Evolutionary conservation across 352 stramenopile genomes (phyloP).

Genomic region (Elongisporangium undulatum): DNA sequence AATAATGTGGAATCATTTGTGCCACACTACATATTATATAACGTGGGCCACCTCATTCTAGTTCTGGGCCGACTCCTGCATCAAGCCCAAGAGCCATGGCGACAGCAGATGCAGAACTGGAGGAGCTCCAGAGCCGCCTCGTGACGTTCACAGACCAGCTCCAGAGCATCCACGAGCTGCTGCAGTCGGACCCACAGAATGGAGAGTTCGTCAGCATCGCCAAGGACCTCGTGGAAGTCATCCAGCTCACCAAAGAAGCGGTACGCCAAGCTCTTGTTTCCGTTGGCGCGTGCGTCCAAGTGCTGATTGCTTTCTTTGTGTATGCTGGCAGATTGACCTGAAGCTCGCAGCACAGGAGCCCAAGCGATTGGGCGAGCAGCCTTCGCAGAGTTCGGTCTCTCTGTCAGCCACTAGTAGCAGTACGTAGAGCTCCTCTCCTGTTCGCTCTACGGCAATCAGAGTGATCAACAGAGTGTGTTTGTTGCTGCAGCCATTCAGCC

Average conservation of each 20-base stretch:
- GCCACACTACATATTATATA: too few relatives aligned
- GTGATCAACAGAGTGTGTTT: background rate
- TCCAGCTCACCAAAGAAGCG: slow-evolving; percentile 83
- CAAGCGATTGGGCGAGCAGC: background rate
- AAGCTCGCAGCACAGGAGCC: slow-evolving; percentile 16
- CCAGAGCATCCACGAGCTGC: slow-evolving; percentile 73
- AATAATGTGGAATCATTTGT: too few relatives aligned
- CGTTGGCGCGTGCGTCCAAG: background rate
- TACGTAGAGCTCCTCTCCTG: background rate
- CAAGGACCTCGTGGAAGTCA: slow-evolving; percentile 78
- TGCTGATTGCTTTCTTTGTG: background rate
- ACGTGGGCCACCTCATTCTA: too few relatives aligned
- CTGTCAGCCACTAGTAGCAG: background rate
- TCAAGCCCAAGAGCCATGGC: slow-evolving; percentile 10
- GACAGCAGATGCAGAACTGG: slow-evolving; percentile 34
- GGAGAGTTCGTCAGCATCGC: slow-evolving; percentile 72
- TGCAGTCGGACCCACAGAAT: slow-evolving; percentile 68
- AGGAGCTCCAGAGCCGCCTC: slow-evolving; percentile 73
- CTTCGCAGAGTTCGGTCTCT: background rate
- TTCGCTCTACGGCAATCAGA: background rate
- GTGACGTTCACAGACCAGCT: slow-evolving; percentile 79
- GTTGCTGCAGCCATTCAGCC: slow-evolving; percentile 37
- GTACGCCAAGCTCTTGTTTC: slow-evolving; percentile 12
- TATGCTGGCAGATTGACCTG: slow-evolving; percentile 24
- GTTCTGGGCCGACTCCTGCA: too few relatives aligned